These are phyloP conservation scores for Xerocomus nothofagi DNA, from an alignment of 1,284 basidiomycete species.

Conservation along the genomic window DNA sequence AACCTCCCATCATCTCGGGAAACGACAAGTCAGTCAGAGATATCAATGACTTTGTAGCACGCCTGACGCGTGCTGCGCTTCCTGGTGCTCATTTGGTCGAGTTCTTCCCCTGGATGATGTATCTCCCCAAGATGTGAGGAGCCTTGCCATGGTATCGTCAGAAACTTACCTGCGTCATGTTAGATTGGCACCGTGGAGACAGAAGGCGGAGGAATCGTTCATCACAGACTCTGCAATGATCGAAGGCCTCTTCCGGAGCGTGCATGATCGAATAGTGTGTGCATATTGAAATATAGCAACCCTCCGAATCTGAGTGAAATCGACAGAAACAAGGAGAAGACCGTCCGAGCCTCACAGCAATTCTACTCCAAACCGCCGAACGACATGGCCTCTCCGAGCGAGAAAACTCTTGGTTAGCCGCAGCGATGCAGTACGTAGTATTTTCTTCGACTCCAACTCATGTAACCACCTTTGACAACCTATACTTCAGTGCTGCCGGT, in stretches of 20 bases:
- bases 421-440: constrained; percentile 11
- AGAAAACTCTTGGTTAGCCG: constrained; percentile 12
- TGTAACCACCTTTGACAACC: neutral
- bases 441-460: neutral
- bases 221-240: constrained; percentile 5
- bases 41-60: constrained; percentile 6
- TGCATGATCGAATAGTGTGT: constrained; percentile 8
- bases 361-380: constrained; percentile 6
- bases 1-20: constrained; percentile 7
- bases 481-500: neutral
- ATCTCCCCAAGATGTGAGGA: constrained; percentile 6
- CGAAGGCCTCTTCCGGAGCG: constrained; percentile 3
- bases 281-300: no score
- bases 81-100: constrained; percentile 12
- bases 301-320: neutral
- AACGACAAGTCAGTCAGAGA: neutral
- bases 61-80: constrained; percentile 5
- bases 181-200: constrained; percentile 10
- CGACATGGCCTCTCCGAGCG: constrained; percentile 6
- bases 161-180: neutral
- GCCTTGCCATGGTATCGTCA: neutral
- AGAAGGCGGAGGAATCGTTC: constrained; percentile 2
- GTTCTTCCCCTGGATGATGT: constrained; percentile 17
- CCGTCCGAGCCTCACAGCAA: neutral
- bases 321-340: constrained; percentile 3